Evolutionary conservation across 768 basidiomycete genomes (phyloP).

Genomic region (Dentipellis sp.): DNA sequence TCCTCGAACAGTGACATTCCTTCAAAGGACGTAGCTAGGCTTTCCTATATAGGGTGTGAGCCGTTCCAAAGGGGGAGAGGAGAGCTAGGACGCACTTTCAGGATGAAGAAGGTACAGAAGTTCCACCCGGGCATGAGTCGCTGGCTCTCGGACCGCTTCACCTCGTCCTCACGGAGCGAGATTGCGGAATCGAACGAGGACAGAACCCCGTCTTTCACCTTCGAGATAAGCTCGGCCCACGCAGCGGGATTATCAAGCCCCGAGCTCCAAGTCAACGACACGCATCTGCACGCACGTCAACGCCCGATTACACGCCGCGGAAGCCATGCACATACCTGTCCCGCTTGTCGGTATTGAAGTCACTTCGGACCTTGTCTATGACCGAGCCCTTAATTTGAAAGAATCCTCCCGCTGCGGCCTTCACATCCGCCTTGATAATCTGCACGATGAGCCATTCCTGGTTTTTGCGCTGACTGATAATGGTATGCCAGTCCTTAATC

Average conservation of each 20-base stretch:
- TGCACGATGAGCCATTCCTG: constrained; percentile 94
- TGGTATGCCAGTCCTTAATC: constrained; percentile 85
- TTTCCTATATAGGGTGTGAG: constrained; percentile 54
- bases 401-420: constrained; percentile 50
- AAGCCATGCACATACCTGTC: constrained; percentile 49
- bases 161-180: constrained; percentile 78
- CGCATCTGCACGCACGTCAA: constrained; percentile 42
- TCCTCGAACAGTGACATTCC: constrained; percentile 87
- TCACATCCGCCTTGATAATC: constrained; percentile 65
- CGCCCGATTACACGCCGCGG: constrained; percentile 1
- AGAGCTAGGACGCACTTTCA: constrained; percentile 57
- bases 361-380: constrained; percentile 82
- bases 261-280: constrained; percentile 70
- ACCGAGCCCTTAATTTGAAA: constrained; percentile 83
- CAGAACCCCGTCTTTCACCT: constrained; percentile 86
- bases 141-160: constrained; percentile 82
- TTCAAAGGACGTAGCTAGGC: constrained; percentile 84
- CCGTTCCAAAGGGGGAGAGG: neutral
- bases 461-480: constrained; percentile 57
- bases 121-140: constrained; percentile 96
- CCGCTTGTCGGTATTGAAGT: constrained; percentile 84
- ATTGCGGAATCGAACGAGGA: constrained; percentile 76
- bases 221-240: constrained; percentile 84
- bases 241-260: constrained; percentile 65
- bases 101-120: constrained; percentile 92